phyloP scores from a whole-genome alignment of 768 basidiomycete genomes.

The Suillus bovinus region DNA sequence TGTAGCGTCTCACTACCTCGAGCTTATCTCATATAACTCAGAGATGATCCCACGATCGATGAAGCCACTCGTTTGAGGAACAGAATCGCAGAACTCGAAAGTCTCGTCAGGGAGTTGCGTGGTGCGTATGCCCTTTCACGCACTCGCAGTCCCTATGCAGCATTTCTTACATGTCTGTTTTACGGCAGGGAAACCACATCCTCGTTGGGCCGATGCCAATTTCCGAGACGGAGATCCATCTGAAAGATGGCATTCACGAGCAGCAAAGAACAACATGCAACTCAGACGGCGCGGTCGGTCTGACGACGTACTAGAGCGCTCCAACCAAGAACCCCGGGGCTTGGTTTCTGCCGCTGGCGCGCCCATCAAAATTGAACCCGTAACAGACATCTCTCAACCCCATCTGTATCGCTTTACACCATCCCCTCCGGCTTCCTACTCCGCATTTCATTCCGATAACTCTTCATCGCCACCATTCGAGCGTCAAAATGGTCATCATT shows the following conservation, averaged over 20 bases:
- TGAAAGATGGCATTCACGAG: slow-evolving; percentile 86
- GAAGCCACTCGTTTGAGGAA: slow-evolving; percentile 85
- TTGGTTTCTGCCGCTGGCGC: slow-evolving; percentile 48
- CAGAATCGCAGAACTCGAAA: slow-evolving; percentile 91
- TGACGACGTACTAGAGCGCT: slow-evolving; percentile 33
- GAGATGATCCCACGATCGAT: slow-evolving; percentile 86
- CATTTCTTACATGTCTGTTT: slow-evolving; percentile 14
- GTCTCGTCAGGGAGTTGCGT: slow-evolving; percentile 79
- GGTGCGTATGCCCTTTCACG: slow-evolving; percentile 44
- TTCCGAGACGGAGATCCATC: slow-evolving; percentile 80
- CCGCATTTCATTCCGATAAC: slow-evolving; percentile 49
- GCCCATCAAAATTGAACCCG: slow-evolving; percentile 69
- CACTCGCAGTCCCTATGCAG: slow-evolving; percentile 8
- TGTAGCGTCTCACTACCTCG: not conserved
- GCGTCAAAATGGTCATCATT: slow-evolving; percentile 35
- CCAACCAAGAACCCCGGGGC: slow-evolving; percentile 40
- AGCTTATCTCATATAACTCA: slow-evolving; percentile 26
- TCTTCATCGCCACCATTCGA: slow-evolving; percentile 37
- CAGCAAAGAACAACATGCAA: slow-evolving; percentile 61
- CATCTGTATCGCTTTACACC: slow-evolving; percentile 72
- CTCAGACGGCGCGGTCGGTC: slow-evolving; percentile 42
- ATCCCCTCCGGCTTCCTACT: slow-evolving; percentile 57
- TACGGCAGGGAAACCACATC: slow-evolving; percentile 75
- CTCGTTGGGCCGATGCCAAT: slow-evolving; percentile 79
- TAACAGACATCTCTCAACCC: slow-evolving; percentile 46